Conservation (phyloP, 768 basidiomycete species). For the Lentinula edodes region DNA sequence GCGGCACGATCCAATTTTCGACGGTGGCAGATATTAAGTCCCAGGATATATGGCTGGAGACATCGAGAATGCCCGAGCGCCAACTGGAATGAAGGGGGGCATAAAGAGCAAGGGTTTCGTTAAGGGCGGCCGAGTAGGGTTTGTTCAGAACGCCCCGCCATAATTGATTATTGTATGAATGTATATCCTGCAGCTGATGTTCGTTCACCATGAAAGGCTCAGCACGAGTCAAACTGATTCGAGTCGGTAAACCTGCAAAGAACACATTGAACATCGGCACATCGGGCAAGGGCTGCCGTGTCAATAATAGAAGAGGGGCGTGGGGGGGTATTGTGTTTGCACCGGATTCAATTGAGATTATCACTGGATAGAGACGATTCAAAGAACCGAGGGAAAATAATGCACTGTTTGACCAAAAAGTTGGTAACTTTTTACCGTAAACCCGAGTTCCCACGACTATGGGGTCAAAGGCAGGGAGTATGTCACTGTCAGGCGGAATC, state of each 20-base stretch:
- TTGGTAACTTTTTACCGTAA: conserved; percentile 55
- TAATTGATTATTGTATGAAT: conserved; percentile 59
- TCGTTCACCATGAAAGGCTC: conserved; percentile 45
- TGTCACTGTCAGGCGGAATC: not conserved
- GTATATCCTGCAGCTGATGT: conserved; percentile 40
- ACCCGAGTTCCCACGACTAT: conserved; percentile 39
- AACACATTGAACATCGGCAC: conserved; percentile 56
- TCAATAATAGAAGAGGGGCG: conserved; percentile 60
- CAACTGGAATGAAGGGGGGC: conserved; percentile 49
- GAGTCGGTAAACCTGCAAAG: conserved; percentile 39
- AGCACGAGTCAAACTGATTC: conserved; percentile 38
- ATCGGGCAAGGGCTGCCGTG: conserved; percentile 58
- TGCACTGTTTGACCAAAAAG: conserved; percentile 56
- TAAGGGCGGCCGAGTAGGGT: conserved; percentile 47
- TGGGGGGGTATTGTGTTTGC: conserved; percentile 28
- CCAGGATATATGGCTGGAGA: conserved; percentile 58
- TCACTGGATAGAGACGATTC: conserved; percentile 48
- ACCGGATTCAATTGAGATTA: conserved; percentile 36
- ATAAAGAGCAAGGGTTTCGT: conserved; percentile 60
- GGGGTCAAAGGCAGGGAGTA: conserved; percentile 12
- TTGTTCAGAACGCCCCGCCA: conserved; percentile 65
- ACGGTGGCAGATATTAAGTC: conserved; percentile 47
- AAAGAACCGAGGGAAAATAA: conserved; percentile 15
- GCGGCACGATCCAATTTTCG: conserved; percentile 42
- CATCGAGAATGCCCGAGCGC: conserved; percentile 28